Percentiles rank a stretch among this genome's conserved stretches.
Evolutionary conservation across 2,329 filamentous ascomycete species (phyloP).

Genomic region (Colletotrichum echinochloae): DNA sequence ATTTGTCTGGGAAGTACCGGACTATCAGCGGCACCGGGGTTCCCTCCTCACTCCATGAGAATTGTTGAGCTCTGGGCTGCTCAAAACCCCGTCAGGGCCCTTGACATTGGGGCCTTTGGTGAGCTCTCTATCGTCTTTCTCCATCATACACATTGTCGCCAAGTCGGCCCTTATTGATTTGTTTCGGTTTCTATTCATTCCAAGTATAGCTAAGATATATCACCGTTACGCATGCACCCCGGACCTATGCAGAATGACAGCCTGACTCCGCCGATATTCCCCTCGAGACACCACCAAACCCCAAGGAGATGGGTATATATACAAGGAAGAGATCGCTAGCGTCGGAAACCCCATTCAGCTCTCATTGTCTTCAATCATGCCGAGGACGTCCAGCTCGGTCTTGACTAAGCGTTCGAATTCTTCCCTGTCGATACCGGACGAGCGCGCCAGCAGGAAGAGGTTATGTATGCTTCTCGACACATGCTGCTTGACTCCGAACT

Average conservation of each 20-base stretch:
- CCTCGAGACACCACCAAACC: conserved; percentile 32
- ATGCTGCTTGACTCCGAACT: conserved; percentile 83
- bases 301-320: conserved; percentile 24
- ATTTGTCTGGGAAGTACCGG: neutral
- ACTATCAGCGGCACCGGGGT: neutral
- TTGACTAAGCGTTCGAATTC: conserved; percentile 81
- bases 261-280: conserved; percentile 33
- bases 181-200: conserved; percentile 3
- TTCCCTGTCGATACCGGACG: conserved; percentile 77
- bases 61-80: conserved; percentile 18
- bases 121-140: neutral
- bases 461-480: conserved; percentile 83
- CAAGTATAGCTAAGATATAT: conserved; percentile 16
- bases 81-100: neutral
- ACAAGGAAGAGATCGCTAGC: conserved; percentile 19
- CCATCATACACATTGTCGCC: neutral
- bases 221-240: conserved; percentile 33
- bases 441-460: conserved; percentile 76
- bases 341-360: conserved; percentile 3
- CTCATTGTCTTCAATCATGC: conserved; percentile 72
- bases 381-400: conserved; percentile 77
- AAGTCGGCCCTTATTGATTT: neutral
- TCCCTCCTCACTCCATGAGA: neutral
- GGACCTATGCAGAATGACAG: conserved; percentile 31
- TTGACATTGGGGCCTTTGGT: neutral